Evolutionary conservation across 768 basidiomycete species (phyloP), one percentile per base, ranked within the genome.

Genomic region (Leccinum barrowsii): DNA sequence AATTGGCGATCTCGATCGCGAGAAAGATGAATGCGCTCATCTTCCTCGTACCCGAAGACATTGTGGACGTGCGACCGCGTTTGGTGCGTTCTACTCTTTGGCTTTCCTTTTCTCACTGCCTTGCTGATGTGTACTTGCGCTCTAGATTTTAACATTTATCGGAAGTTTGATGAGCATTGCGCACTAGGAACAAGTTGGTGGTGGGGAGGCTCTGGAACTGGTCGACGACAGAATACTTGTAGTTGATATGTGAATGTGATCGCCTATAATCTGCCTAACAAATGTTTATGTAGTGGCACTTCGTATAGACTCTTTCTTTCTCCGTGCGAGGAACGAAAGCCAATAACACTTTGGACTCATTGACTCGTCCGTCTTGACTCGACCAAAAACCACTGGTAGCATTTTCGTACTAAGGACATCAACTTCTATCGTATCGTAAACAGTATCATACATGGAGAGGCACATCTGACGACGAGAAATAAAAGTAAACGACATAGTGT

Each of bases 1-100:
- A 98, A 83, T 75, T 98, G 62, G 96, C 94, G 7, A 98, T 98
- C 65, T 98, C 96, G 3, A 98, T 98, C 65, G 95, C 96, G n/a
- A 82, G 96, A 68, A 98, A 98, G 82, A 88, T 95, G 87, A 92
- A 93, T 55, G 92, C 92, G 5, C 74, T 97, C 65, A 98, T 98
- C 67, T 98, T 98, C 82, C 76, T 98, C 58, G 96, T 98, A 0
- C 94, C 96, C 0, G 96, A 98, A 69, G 94, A 94, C 74, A 94
- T 98, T 65, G 94, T 98, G 35, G 95, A 98, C 71, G 83, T 98
- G 59, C 86, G 96, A 46, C 85, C 94, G 32, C 85, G 92, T 58
- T 80, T 97, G 71, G 94, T 96, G 70, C 42, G 90, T 80, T 19
- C 30, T 35, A 26, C 7, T 7, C 26, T 26, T 26, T 26, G 24